phyloP scores from a whole-genome alignment of 441 rosid species.

The Aquilaria agallochum region DNA sequence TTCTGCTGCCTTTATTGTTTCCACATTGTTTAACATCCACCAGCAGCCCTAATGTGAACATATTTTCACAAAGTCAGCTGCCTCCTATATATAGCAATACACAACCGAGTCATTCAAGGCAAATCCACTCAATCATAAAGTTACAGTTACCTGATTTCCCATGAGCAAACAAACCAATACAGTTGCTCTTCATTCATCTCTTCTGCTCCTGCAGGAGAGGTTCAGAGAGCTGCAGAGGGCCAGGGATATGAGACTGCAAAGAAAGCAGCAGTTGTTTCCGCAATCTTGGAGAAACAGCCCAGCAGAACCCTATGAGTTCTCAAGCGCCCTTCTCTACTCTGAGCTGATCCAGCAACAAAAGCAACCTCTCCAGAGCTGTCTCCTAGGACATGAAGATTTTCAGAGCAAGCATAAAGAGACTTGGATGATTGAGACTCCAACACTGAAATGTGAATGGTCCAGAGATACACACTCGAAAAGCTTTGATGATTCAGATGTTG shows the following conservation, averaged over 20 bases:
- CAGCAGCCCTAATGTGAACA: not conserved
- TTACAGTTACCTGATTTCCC: not conserved
- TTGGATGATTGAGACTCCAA: conserved; percentile 21
- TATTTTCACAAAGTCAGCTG: conserved; percentile 10
- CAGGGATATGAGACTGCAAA: conserved; percentile 37
- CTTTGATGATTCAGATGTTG: conserved; percentile 38
- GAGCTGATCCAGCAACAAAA: conserved; percentile 20
- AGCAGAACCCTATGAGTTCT: conserved; percentile 12
- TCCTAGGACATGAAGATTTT: conserved; percentile 11
- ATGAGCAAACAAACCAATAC: conserved; percentile 34
- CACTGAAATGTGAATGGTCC: conserved; percentile 17
- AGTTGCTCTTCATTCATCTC: conserved; percentile 25
- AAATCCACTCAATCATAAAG: conserved; percentile 1
- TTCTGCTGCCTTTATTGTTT: conserved; percentile 14
- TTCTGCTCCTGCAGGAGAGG: conserved; percentile 41
- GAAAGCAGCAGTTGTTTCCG: conserved; percentile 23
- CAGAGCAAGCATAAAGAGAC: conserved; percentile 18
- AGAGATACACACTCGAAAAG: conserved; percentile 20
- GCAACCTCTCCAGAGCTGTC: conserved; percentile 16
- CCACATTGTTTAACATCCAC: conserved; percentile 14
- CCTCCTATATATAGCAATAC: conserved; percentile 19
- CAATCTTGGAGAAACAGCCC: conserved; percentile 24
- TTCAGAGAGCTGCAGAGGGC: conserved; percentile 40
- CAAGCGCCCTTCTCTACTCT: conserved; percentile 22
- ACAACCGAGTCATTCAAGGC: conserved; percentile 1